phyloP scores from a whole-genome alignment of 208 protist genomes.

The Plasmodiophora brassicae region DNA sequence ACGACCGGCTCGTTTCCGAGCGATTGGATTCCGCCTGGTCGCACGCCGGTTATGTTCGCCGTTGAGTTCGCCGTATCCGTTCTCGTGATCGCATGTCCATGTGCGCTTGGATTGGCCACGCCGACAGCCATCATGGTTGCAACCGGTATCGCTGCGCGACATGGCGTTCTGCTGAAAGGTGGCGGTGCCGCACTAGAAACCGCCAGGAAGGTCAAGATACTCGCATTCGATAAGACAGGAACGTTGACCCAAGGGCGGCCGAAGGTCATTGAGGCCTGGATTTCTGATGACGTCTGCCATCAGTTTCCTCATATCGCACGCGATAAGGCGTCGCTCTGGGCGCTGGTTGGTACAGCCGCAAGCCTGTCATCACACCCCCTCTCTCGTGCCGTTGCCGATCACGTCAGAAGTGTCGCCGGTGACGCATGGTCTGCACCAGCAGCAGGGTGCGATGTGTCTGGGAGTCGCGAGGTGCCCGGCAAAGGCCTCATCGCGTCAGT shows the following conservation, averaged over 20 bases:
- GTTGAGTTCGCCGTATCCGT: too few species aligned
- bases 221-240: slow-evolving; percentile 56
- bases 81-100: slow-evolving; percentile 52
- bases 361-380: too few species aligned
- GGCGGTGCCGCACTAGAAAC: neutral
- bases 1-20: slow-evolving; percentile 72
- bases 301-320: too few species aligned
- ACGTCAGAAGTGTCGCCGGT: too few species aligned
- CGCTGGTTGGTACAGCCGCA: too few species aligned
- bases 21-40: slow-evolving; percentile 81
- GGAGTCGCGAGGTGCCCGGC: too few species aligned
- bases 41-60: slow-evolving; percentile 73
- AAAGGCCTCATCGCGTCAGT: too few species aligned
- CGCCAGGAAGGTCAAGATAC: neutral
- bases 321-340: too few species aligned
- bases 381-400: too few species aligned
- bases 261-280: slow-evolving; percentile 22
- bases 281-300: too few species aligned
- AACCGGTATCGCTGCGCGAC: slow-evolving; percentile 43
- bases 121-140: slow-evolving; percentile 57
- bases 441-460: too few species aligned
- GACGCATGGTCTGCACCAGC: too few species aligned
- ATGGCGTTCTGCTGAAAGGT: slow-evolving; percentile 52
- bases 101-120: slow-evolving; percentile 54
- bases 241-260: slow-evolving; percentile 48